Conservation (phyloP, 2,329 filamentous ascomycete species). For the Pyricularia grisea region DNA sequence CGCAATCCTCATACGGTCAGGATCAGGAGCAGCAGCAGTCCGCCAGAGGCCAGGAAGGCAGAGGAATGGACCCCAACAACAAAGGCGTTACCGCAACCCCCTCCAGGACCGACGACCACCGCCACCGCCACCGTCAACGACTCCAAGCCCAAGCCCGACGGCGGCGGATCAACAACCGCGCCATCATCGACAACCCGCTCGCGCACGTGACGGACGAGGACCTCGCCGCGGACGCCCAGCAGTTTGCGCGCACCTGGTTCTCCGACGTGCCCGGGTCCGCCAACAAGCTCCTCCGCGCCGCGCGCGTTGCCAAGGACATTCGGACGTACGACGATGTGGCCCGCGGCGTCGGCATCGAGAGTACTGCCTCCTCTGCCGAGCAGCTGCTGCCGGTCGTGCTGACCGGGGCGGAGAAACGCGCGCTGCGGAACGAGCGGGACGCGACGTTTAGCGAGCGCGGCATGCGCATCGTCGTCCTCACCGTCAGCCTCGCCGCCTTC, state of each 20-base stretch:
- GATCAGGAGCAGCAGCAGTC: neutral
- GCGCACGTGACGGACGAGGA: constrained; percentile 28
- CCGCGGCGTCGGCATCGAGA: constrained; percentile 13
- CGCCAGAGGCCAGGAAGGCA: neutral
- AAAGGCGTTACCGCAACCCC: too few relatives aligned
- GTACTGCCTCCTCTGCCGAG: neutral
- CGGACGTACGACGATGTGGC: constrained; percentile 27
- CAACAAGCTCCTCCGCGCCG: constrained; percentile 24
- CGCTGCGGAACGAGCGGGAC: constrained; percentile 27
- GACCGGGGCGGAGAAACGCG: constrained; percentile 23
- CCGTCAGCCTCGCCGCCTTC: constrained; percentile 32
- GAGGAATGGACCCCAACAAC: neutral
- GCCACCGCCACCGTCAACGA: neutral
- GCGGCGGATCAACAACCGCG: constrained; percentile 17
- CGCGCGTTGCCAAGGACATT: constrained; percentile 29
- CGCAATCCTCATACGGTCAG: neutral
- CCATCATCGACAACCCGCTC: constrained; percentile 27
- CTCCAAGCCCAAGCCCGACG: constrained; percentile 3
- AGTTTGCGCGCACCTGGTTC: constrained; percentile 20
- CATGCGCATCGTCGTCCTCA: constrained; percentile 29
- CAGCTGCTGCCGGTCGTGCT: constrained; percentile 20
- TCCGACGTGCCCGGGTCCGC: constrained; percentile 15
- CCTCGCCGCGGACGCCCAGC: constrained; percentile 23
- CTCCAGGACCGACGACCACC: neutral
- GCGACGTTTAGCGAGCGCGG: constrained; percentile 26